Base-by-base conservation (phyloP, 2,329 filamentous ascomycete genomes). In the Dactylonectria macrodidyma region DNA sequence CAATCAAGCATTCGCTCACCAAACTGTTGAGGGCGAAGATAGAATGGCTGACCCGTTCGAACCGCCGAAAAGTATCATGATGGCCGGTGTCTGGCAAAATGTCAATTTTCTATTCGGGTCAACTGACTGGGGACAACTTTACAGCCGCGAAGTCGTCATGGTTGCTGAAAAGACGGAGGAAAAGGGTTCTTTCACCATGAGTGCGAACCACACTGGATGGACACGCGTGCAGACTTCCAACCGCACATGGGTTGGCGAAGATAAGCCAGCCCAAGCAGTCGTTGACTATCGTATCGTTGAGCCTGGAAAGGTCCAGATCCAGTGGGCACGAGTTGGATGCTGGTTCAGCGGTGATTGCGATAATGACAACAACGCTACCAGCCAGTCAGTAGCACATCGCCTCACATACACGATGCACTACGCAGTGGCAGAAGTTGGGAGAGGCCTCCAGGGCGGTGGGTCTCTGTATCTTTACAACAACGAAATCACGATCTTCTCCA, bases 391-490 rank as follows among this genome's bases (percentile, higher is more conserved):
- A n/a, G 46, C 34, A 8, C 54, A 44, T n/a, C 61, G 54, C 14
- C 22, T 59, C 24, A 64, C 61, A 5, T 64, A 64, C 46, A 34
- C 30, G 14, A 58, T 64, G 54, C 47, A 46, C 33, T 64, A 59
- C 36, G 61, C 54, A 3, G 62, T 65, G 12, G 62, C 55, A 3
- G 44, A 65, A 44, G 47, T 64, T n/a, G 12, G 16, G 46, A 59
- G 62, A 44, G 22, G 26, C 22, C 44, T 55, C 34, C 16, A 44
- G 8, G 16, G 16, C 3, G n/a, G 36, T 30, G 34, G 33, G 22
- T 36, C 41, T 19, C n/a, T 44, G 41, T 14, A 14, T 14, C 16
- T 44, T 44, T 8, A 2, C 6, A n/a, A 44, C 41, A 8, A 8
- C 16, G 24, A 24, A n/a, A 19, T 52, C 10, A 12, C 24, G 11